Evolutionary conservation across 1,284 basidiomycete genomes (phyloP), one percentile per base, ranked within the genome.

Genomic region (Ustilago crameri): DNA sequence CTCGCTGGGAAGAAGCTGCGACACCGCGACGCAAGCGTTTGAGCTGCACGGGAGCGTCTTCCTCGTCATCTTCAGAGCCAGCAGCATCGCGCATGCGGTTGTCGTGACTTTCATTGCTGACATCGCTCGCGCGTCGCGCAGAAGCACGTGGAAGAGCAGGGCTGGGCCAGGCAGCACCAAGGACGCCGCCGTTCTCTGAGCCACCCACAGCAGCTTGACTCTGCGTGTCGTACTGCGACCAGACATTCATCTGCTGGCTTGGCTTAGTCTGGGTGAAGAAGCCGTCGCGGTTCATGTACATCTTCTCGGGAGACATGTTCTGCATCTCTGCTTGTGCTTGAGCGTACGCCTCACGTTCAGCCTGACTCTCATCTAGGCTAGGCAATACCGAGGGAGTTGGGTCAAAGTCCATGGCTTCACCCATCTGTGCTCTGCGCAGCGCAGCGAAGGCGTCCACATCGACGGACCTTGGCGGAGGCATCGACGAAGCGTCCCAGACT

Each of bases 241-340:
- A 70, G 8, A 47, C 15, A 3, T 50, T 58, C 27, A 26, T 37
- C 43, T 55, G 57, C 53, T 62, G 46, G 30, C 66, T 53, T 14
- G 76, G 79, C 61, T 74, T 78, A 30, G 79, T 81, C 60, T 81
- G 79, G 1, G 79, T 81, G 37, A 79, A 80, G 51, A 80, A 81
- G 8, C 79, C 79, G 14, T 80, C 76, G 20, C 63, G 53, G 42
- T 81, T 81, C 57, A 81, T 60, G 54, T 81, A 81, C 64, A 78
- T 62, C 55, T 71, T 66, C 35, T 67, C 65, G 2, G 56, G 65
- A 35, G 65, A 66, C 34, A 18, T 12, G 40, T 58, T 20, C 18
- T 22, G 15, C 34, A 30, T 44, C 17, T 57, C 48, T 17, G 48
- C 47, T 42, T 67, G 56, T 17, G 60, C 64, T 18, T 49, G 56